These are phyloP conservation scores for Skeletonema costatum DNA, from an alignment of 108 stramenopile species.

Conservation along the genomic window DNA sequence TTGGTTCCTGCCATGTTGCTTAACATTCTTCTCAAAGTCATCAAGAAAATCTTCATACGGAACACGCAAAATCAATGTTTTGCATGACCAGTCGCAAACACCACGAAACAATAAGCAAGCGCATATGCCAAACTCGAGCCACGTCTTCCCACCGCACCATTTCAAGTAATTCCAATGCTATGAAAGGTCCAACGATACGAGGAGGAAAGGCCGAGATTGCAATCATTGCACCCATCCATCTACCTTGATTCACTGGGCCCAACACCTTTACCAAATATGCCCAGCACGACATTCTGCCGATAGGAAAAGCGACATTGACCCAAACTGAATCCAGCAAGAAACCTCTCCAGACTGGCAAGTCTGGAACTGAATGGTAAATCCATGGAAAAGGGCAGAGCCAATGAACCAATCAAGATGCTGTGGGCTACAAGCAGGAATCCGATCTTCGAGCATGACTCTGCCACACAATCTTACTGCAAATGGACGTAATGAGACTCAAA, in stretches of 20 bases:
- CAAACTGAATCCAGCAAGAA: constrained; percentile 43
- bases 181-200: constrained; percentile 27
- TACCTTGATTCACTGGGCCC: constrained; percentile 47
- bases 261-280: constrained; percentile 41
- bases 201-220: constrained; percentile 26
- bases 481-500: constrained; percentile 43
- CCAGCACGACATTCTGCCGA: constrained; percentile 47
- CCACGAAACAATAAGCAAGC: constrained; percentile 9
- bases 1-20: not conserved
- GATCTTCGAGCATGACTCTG: constrained; percentile 32
- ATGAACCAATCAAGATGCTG: constrained; percentile 36
- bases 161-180: constrained; percentile 13
- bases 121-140: constrained; percentile 37
- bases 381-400: constrained; percentile 33
- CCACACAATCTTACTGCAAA: constrained; percentile 27
- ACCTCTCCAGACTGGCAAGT: constrained; percentile 36
- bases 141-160: constrained; percentile 19
- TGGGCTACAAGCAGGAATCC: constrained; percentile 28
- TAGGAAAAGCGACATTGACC: constrained; percentile 50
- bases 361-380: constrained; percentile 23
- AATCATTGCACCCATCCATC: constrained; percentile 39
- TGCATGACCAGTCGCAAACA: constrained; percentile 3
- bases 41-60: constrained; percentile 8
- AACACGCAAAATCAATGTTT: constrained; percentile 12
- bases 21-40: not conserved